These are phyloP conservation scores for Xerophyta viscosa DNA, from an alignment of 106 monocot genomes.

Conservation along the genomic window DNA sequence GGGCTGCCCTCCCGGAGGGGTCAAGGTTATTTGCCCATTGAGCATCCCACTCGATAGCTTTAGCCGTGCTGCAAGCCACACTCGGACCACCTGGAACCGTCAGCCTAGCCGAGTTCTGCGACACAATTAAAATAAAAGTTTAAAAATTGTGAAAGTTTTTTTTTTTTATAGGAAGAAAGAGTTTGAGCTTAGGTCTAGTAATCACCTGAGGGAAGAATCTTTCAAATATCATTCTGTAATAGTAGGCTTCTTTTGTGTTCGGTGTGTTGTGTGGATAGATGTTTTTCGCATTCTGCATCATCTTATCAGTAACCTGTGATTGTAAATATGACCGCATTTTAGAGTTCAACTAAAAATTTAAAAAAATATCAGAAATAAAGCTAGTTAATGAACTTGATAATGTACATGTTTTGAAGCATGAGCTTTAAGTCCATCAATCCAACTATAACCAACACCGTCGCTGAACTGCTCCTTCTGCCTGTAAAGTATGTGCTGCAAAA, in stretches of 20 bases:
- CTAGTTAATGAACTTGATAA: background rate
- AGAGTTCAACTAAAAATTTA: no score
- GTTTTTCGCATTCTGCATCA: conserved; percentile 49
- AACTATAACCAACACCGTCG: conserved; percentile 65
- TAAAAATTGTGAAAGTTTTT: background rate
- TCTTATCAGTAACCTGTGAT: conserved; percentile 45
- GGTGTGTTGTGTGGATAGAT: conserved; percentile 58
- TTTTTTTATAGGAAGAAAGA: background rate
- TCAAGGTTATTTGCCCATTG: conserved; percentile 62
- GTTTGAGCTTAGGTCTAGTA: background rate
- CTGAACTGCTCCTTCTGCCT: conserved; percentile 73
- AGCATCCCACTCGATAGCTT: conserved; percentile 61
- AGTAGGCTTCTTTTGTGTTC: conserved; percentile 56
- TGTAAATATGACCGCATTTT: background rate
- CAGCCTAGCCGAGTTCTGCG: conserved; percentile 51
- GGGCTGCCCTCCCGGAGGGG: conserved; percentile 59
- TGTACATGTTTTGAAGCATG: conserved; percentile 41
- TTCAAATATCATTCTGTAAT: conserved; percentile 53
- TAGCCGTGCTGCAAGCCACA: conserved; percentile 69
- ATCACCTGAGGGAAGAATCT: conserved; percentile 53
- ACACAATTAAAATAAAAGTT: background rate
- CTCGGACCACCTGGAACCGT: conserved; percentile 65
- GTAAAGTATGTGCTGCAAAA: conserved; percentile 47
- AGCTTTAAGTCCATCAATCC: conserved; percentile 62
- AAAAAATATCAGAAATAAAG: background rate